Base-by-base conservation (phyloP, 2,329 filamentous ascomycete genomes). In the Ascomycota sp. region DNA sequence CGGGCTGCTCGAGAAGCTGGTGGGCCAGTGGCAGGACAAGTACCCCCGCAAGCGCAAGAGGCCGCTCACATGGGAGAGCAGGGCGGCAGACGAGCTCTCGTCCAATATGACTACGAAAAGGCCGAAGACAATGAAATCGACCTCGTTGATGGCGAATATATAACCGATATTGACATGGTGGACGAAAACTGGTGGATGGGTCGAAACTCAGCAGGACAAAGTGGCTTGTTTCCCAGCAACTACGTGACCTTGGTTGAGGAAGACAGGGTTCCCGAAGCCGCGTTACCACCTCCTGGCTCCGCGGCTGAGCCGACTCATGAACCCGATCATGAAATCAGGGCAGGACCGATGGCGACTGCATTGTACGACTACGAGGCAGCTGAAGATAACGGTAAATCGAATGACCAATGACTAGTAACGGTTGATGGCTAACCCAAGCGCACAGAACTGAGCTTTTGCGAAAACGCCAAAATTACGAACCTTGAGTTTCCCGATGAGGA, bases 171-270 rank as follows among this genome's bases (percentile, higher is more conserved):
- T 46, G 82, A 95, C 40, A 91, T 91, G 79, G 82, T 98, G 2
- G 89, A 95, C 45, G 78, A 91, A 34, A 86, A 98, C 51, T 98
- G 89, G 89, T 98, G 89, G 89, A 78, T 92, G 68, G 89, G 91
- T 30, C 80, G 77, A 43, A 98, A 95, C 58, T 59, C 66, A 16
- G 65, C 63, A 39, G 89, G 89, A 44, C 82, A 93, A 54, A 75
- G 65, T 37, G 89, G 89, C 32, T 64, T 98, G 27, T 95, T 98
- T 64, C 89, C 89, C 6, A 89, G 81, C 59, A 95, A 93, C 62
- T 98, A 98, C 43, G 86, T 98, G 35, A 83, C 92, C 52, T 54
- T 92, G 16, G 63, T 89, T 27, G 75, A 76, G 26, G 75, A 68
- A 24, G 66, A 77, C 28, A 75, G 68, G 21, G 66, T 76, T 27